Evolutionary conservation across 1,284 basidiomycete species (phyloP), one percentile per base, ranked within the genome.

Genomic region (Fomitopsis palustris): DNA sequence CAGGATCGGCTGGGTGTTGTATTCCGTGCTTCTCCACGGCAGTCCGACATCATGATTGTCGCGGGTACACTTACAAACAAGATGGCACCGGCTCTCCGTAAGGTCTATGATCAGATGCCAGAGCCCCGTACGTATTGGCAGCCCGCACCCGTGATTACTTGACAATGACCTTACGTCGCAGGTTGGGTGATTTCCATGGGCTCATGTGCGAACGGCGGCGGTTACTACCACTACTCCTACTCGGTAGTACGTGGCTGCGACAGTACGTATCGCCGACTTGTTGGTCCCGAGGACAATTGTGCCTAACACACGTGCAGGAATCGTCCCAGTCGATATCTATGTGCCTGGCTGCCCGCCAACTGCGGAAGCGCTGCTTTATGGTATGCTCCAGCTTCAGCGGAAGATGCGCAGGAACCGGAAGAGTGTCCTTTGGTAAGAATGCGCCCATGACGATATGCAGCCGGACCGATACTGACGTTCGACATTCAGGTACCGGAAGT

Each of bases 131-230:
- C 31, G 49, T 52, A 25, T 52, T 37, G 80, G 78, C 43, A 70
- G 29, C 63, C 65, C 37, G 39, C 27, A 21, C 14, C 45, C 27
- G 29, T 54, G 39, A 61, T 57, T 21, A 19, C 49, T 31, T 31
- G 8, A 17, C 16, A n/a, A 16, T 60, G 49, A 55, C 47, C 58
- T 62, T 59, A 55, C 51, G 41, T 45, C 72, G 67, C 27, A 86
- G 89, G 93, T 69, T 99, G 96, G 96, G 97, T 99, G 59, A 93
- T 99, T 71, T 97, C 95, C 29, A 99, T 99, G 97, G 97, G 97
- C 54, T 97, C 95, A 14, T 99, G 97, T 73, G 97, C 97, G 23
- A 99, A 99, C 75, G 96, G 96, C 39, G 96, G 96, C 62, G 96
- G 96, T 10, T 99, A 98, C 80, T 98, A 98, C 74, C 95, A 97